phyloP scores from a whole-genome alignment of 768 basidiomycete genomes.

The Psilocybe cubensis region DNA sequence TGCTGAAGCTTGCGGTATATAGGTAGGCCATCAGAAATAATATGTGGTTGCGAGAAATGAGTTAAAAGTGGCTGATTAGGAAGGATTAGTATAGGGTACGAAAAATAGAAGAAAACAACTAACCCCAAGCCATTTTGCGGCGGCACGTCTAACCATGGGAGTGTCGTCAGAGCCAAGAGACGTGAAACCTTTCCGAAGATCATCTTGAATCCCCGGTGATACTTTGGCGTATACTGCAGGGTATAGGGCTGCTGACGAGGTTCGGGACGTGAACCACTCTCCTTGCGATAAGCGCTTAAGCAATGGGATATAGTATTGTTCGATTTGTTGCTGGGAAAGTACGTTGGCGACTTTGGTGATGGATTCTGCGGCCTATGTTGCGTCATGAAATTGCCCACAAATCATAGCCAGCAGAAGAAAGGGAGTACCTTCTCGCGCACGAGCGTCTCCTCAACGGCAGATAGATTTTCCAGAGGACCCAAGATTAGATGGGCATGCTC shows the following conservation, averaged over 20 bases:
- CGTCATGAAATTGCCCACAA: constrained; percentile 12
- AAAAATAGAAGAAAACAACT: constrained; percentile 34
- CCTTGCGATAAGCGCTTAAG: constrained; percentile 87
- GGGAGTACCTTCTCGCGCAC: constrained; percentile 90
- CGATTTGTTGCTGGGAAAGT: constrained; percentile 79
- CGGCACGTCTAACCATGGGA: constrained; percentile 97
- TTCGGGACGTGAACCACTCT: constrained; percentile 99
- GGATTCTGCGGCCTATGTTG: constrained; percentile 85
- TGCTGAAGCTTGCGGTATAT: constrained; percentile 92
- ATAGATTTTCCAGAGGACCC: constrained; percentile 92
- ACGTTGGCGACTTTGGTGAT: constrained; percentile 87
- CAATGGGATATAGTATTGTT: constrained; percentile 91
- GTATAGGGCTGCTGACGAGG: constrained; percentile 93
- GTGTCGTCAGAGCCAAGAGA: constrained; percentile 91
- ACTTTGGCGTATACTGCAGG: constrained; percentile 88
- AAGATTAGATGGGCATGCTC: constrained; percentile 87
- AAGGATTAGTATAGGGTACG: constrained; percentile 15
- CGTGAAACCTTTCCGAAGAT: constrained; percentile 84
- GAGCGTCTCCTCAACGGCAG: constrained; percentile 96
- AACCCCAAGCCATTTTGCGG: constrained; percentile 95
- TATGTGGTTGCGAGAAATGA: constrained; percentile 77
- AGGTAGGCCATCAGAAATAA: constrained; percentile 86
- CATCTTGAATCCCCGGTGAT: constrained; percentile 75
- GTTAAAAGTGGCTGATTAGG: constrained; percentile 71
- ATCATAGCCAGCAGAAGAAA: constrained; percentile 12